Evolutionary conservation across 345 rosid species (phyloP).

Genomic region (Physaria fendleri): DNA sequence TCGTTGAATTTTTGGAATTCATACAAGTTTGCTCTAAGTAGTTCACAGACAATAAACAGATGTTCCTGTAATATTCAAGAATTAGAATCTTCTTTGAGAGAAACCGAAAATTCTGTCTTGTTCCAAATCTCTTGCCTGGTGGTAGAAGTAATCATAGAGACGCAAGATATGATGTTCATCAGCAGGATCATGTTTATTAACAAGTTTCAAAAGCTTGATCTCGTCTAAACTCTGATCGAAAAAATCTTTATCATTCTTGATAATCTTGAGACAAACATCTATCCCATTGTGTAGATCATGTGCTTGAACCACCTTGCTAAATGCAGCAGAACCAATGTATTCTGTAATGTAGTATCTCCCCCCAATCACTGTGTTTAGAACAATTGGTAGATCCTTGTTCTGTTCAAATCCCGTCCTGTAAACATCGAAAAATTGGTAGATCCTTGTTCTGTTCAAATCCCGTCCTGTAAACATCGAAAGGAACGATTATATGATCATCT

Average conservation of each 20-base stretch:
- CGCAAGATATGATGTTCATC: conserved; percentile 83
- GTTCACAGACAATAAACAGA: conserved; percentile 91
- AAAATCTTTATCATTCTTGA: conserved; percentile 95
- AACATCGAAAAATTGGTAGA: conserved; percentile 43
- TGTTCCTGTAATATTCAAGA: conserved; percentile 55
- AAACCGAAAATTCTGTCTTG: background rate
- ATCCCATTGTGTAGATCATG: conserved; percentile 66
- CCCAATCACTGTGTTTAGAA: conserved; percentile 60
- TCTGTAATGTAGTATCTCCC: conserved; percentile 87
- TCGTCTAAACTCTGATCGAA: conserved; percentile 98
- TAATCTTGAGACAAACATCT: conserved; percentile 89
- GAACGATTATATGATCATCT: no score
- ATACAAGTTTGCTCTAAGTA: conserved; percentile 75
- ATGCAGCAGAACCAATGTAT: conserved; percentile 93
- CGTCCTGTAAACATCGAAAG: conserved; percentile 55
- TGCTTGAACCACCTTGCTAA: conserved; percentile 90
- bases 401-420: conserved; percentile 97
- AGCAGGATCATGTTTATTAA: conserved; percentile 79
- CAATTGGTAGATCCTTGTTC: conserved; percentile 71
- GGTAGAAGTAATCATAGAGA: conserved; percentile 92
- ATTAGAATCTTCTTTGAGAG: background rate
- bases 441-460: conserved; percentile 94
- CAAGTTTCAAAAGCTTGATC: conserved; percentile 84
- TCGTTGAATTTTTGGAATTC: conserved; percentile 87
- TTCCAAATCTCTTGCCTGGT: conserved; percentile 43